Percentiles rank a stretch among this genome's conserved stretches.
Conservation (phyloP, 257 asterid species). For the Oldenlandia corymbosa region DNA sequence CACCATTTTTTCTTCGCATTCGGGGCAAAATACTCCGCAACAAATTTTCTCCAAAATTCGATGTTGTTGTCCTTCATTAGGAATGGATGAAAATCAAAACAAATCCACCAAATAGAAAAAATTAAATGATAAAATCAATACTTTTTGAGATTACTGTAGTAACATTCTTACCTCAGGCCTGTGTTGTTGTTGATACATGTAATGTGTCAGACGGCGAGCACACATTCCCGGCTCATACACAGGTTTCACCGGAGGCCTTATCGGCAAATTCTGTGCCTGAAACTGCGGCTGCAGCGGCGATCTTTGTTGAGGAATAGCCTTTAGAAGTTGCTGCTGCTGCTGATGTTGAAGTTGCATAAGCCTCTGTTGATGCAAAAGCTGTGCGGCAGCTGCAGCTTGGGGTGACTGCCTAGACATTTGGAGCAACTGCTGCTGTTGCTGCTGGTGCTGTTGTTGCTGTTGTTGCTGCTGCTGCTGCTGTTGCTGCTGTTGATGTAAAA, state of each 20-base stretch:
- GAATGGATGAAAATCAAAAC: background rate
- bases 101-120: too few relatives aligned
- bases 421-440: constrained; percentile 44
- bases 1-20: constrained; percentile 98
- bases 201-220: constrained; percentile 89
- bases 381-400: constrained; percentile 77
- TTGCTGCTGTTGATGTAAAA: constrained; percentile 47
- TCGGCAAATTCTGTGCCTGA: constrained; percentile 55
- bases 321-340: constrained; percentile 78
- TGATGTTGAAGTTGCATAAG: constrained; percentile 67
- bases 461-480: constrained; percentile 55
- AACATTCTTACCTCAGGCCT: constrained; percentile 73
- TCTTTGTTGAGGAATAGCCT: constrained; percentile 77
- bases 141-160: background rate
- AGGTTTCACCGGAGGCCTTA: constrained; percentile 61
- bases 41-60: constrained; percentile 91
- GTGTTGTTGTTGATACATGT: constrained; percentile 94
- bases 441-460: constrained; percentile 25
- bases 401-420: constrained; percentile 34
- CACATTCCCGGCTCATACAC: constrained; percentile 97
- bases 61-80: constrained; percentile 74
- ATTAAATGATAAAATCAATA: background rate
- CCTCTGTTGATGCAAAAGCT: constrained; percentile 75
- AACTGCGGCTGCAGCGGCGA: constrained; percentile 55
- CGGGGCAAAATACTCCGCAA: constrained; percentile 79